Conservation (phyloP, 1,284 basidiomycete species). For the Trichosporon sp. region DNA sequence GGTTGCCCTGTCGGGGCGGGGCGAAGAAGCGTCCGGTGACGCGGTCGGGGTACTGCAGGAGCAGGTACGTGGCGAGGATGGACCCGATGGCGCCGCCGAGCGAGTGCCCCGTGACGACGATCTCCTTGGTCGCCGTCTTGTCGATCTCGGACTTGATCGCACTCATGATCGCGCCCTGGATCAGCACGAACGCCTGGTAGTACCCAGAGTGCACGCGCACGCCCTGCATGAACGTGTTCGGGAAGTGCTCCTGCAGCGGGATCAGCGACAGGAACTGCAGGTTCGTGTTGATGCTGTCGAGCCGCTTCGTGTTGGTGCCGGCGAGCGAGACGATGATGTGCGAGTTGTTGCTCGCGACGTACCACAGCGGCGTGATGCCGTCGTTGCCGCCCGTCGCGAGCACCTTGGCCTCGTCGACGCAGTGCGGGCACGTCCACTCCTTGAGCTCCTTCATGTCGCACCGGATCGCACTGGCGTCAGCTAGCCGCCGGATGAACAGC, state of each 20-base stretch:
- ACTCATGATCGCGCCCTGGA: neutral
- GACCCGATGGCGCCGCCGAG: conserved; percentile 25
- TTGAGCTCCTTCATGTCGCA: neutral
- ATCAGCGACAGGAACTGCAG: conserved; percentile 16
- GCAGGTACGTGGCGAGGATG: conserved; percentile 16
- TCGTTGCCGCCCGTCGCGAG: neutral
- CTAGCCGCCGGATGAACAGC: no score
- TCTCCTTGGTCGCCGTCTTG: neutral
- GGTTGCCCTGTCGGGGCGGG: conserved; percentile 26
- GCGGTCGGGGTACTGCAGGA: neutral
- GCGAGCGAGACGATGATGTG: conserved; percentile 22
- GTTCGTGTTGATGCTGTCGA: conserved; percentile 21
- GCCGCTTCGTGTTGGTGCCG: conserved; percentile 23
- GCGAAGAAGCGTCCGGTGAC: conserved; percentile 24
- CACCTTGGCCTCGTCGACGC: neutral
- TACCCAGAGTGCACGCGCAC: conserved; percentile 26
- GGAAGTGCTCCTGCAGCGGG: conserved; percentile 15
- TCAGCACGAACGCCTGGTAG: conserved; percentile 23
- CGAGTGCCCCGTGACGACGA: conserved; percentile 29
- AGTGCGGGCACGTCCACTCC: neutral
- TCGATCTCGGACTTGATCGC: neutral
- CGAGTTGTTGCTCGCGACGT: conserved; percentile 12
- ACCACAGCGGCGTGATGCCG: conserved; percentile 2
- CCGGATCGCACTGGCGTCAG: neutral
- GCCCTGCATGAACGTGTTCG: conserved; percentile 6